phyloP scores from a whole-genome alignment of 2,329 filamentous ascomycete genomes.

The Fusarium sp. region DNA sequence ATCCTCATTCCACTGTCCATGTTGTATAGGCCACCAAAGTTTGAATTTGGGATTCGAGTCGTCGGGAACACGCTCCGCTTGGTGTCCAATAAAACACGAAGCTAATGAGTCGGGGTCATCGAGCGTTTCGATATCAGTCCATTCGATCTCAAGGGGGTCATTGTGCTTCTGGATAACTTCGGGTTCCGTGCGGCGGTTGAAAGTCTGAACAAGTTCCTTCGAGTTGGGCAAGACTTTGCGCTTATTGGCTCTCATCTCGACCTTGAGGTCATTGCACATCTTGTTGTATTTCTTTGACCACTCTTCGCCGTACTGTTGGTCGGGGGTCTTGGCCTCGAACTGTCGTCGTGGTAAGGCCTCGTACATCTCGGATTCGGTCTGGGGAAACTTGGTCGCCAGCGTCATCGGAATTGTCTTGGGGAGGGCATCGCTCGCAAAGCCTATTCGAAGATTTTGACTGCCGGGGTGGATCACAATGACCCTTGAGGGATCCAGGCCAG shows the following conservation, averaged over 20 bases:
- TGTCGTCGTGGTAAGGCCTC: conserved; percentile 80
- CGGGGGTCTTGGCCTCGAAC: conserved; percentile 68
- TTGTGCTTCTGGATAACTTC: conserved; percentile 95
- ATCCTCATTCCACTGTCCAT: conserved; percentile 89
- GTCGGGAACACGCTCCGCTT: conserved; percentile 88
- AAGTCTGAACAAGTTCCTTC: conserved; percentile 94
- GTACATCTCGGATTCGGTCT: conserved; percentile 85
- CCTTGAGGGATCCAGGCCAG: conserved; percentile 81
- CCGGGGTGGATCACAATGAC: conserved; percentile 95
- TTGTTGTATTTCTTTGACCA: conserved; percentile 78
- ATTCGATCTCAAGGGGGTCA: conserved; percentile 91
- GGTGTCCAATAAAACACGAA: conserved; percentile 80
- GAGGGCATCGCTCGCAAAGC: conserved; percentile 93
- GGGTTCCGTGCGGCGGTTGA: conserved; percentile 84
- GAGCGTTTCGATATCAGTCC: conserved; percentile 81
- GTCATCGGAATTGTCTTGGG: conserved; percentile 96
- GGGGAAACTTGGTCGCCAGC: conserved; percentile 80
- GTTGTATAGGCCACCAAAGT: conserved; percentile 88
- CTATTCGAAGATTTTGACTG: conserved; percentile 94
- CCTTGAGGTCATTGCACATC: conserved; percentile 87
- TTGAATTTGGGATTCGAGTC: conserved; percentile 89
- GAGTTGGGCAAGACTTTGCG: conserved; percentile 96
- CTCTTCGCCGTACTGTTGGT: conserved; percentile 90
- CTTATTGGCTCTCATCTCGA: conserved; percentile 93
- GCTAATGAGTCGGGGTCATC: conserved; percentile 71